Base-by-base conservation (phyloP, 1,284 basidiomycete species). In the Fomitiporia mediterranea region DNA sequence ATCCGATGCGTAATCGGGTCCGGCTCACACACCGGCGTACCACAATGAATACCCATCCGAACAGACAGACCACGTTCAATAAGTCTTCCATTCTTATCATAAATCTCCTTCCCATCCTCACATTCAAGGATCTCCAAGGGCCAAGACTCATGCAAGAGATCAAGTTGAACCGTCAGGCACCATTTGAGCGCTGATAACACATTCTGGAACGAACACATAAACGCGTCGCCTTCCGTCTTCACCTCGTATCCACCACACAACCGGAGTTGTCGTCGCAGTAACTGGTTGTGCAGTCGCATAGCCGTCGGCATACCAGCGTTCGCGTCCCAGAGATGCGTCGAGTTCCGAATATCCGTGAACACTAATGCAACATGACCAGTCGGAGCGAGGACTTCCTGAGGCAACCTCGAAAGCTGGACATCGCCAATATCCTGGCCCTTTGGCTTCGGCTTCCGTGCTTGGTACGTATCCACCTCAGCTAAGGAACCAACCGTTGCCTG, bases 191-290 rank as follows among this genome's bases (percentile, higher is more conserved):
- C 97, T 0, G 91, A 81, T 2, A 92, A 79, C 6, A 94, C 84
- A 3, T 85, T 91, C 7, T 91, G 90, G 80, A 99, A 99, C 15
- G 94, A 95, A 48, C 96, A 95, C 91, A 99, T 97, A 77, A 99
- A 99, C 0, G 96, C 88, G 67, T 99, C 97, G 35, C 97, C 97
- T 86, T 99, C 97, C 19, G 97, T 99, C 73, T 99, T 99, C 66
- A 98, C 96, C 72, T 99, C 95, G 71, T 98, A 99, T 0, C 97
- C 97, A 40, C 94, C 95, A 66, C 95, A 96, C 52, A 91, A 79
- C 30, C 96, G 84, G 42, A 99, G 74, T 63, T 92, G 88, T 8
- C 95, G 81, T 21, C 96, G 86, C 57, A 99, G 79, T 13, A 98
- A 76, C 58, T 77, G 81, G 69, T 98, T 97, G 74, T 99, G 97